phyloP scores from a whole-genome alignment of 2,329 filamentous ascomycete species.

The Xylaria sp. region DNA sequence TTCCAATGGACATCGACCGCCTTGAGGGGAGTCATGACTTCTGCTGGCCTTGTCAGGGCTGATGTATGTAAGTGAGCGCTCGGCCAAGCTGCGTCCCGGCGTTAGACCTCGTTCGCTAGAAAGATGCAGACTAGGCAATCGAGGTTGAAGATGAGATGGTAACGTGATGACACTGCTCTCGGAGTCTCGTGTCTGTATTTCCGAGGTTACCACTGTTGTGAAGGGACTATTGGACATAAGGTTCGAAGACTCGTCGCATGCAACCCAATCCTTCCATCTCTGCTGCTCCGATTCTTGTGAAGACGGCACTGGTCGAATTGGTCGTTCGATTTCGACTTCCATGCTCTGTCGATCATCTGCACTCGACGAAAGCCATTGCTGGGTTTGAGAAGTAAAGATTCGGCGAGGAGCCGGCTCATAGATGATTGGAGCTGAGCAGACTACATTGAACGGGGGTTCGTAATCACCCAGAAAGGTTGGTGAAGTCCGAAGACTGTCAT shows the following conservation, averaged over 20 bases:
- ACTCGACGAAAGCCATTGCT: constrained; percentile 44
- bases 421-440: constrained; percentile 44
- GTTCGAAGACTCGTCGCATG: constrained; percentile 26
- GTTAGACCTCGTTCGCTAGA: constrained; percentile 34
- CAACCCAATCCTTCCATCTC: constrained; percentile 41
- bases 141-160: constrained; percentile 43
- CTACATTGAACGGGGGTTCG: constrained; percentile 42
- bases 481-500: not conserved
- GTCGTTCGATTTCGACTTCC: constrained; percentile 44
- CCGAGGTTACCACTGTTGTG: constrained; percentile 6
- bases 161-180: constrained; percentile 30
- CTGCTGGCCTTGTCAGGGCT: not conserved
- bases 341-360: constrained; percentile 44
- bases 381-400: constrained; percentile 36
- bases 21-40: not conserved
- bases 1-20: too few species aligned
- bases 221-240: constrained; percentile 16
- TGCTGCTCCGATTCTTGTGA: constrained; percentile 43
- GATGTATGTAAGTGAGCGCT: not conserved
- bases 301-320: constrained; percentile 33
- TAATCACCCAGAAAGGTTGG: not conserved
- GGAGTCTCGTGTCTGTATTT: constrained; percentile 8
- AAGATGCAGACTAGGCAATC: constrained; percentile 39
- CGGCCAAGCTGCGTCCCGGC: not conserved
- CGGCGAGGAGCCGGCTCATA: constrained; percentile 45